phyloP scores from a whole-genome alignment of 306 rosid genomes.

The Boehmeria nivea region DNA sequence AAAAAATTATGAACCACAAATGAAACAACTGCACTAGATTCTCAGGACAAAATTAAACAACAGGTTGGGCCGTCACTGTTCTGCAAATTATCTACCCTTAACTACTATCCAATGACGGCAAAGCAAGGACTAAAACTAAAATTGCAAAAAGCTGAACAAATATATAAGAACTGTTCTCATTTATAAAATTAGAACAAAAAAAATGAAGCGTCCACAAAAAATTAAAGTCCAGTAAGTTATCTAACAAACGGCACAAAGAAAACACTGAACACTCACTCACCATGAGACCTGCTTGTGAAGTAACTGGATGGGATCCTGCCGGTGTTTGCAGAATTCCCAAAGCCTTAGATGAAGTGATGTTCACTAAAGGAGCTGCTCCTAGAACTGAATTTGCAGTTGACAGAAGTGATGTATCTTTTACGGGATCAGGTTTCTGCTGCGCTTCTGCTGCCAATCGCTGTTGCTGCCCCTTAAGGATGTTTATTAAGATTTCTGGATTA shows the following conservation, averaged over 20 bases:
- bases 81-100: too few relatives aligned
- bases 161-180: not conserved
- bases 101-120: not conserved
- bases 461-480: slow-evolving; percentile 54
- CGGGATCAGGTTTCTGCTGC: slow-evolving; percentile 46
- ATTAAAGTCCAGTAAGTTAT: not conserved
- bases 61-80: not conserved
- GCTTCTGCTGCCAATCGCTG: slow-evolving; percentile 52
- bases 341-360: slow-evolving; percentile 37
- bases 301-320: slow-evolving; percentile 38
- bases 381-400: slow-evolving; percentile 26
- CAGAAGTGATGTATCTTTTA: slow-evolving; percentile 17
- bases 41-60: not conserved
- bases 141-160: not conserved
- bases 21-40: not conserved
- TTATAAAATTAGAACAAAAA: not conserved
- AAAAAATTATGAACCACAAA: not conserved
- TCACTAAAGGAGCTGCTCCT: slow-evolving; percentile 44
- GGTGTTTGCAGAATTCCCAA: slow-evolving; percentile 47
- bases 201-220: too few relatives aligned
- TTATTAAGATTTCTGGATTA: slow-evolving; percentile 69
- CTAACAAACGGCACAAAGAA: not conserved
- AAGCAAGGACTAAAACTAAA: not conserved
- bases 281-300: slow-evolving; percentile 40
- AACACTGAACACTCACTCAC: slow-evolving; percentile 47